Evolutionary conservation across 805 yeast species (phyloP).

Genomic region (Candida nonsorbophila): DNA sequence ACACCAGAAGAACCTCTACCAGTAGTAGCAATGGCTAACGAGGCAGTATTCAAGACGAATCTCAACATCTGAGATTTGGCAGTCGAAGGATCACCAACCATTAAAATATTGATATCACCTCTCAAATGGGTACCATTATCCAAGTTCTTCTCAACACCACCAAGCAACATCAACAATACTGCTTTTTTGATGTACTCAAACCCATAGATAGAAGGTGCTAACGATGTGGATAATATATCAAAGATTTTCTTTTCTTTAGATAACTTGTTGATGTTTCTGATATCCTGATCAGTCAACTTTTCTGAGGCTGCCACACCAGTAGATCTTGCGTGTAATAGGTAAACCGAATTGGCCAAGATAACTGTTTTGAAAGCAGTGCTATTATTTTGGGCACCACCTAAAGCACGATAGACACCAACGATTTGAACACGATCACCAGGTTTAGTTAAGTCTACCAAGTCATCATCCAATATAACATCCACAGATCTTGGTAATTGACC

Average conservation of each 20-base stretch:
- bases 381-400: constrained; percentile 65
- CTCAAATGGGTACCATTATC: constrained; percentile 95
- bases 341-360: constrained; percentile 84
- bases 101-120: constrained; percentile 92
- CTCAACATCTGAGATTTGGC: constrained; percentile 95
- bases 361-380: constrained; percentile 74
- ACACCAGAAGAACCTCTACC: constrained; percentile 99
- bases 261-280: constrained; percentile 77
- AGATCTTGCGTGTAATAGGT: constrained; percentile 83
- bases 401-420: constrained; percentile 88
- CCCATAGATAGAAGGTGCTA: constrained; percentile 96
- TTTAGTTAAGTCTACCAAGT: constrained; percentile 83
- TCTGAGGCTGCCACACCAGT: constrained; percentile 73
- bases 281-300: constrained; percentile 70
- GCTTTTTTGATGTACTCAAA: constrained; percentile 89
- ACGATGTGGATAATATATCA: constrained; percentile 72
- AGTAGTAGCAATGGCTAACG: constrained; percentile 94
- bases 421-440: constrained; percentile 96
- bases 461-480: constrained; percentile 92
- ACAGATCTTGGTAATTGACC: constrained; percentile 94
- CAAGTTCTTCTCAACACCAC: constrained; percentile 91
- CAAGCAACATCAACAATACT: constrained; percentile 81
- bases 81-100: constrained; percentile 99
- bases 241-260: constrained; percentile 69
- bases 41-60: constrained; percentile 91